A percentile compares a stretch with the other conserved stretches of the same genome.
Evolutionary conservation across 306 rosid genomes (phyloP).

Genomic region (Glycyrrhiza uralensis): DNA sequence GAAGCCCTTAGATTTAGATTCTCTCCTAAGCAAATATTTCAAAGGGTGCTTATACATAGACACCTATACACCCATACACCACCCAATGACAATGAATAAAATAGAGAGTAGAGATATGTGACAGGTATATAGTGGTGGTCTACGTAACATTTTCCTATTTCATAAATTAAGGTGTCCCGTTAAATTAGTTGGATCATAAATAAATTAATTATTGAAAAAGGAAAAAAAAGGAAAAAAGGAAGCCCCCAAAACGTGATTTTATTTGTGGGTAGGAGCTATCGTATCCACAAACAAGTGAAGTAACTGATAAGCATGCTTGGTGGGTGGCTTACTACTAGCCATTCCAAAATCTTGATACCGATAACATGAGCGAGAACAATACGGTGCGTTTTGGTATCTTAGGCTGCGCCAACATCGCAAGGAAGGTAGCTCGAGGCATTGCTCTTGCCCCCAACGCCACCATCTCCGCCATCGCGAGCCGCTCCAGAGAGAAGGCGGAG

Average conservation of each 20-base stretch:
- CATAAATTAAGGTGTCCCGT: too few species aligned
- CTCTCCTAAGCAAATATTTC: too few species aligned
- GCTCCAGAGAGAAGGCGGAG: conserved; percentile 58
- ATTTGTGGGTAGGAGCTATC: not conserved
- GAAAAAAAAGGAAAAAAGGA: not conserved
- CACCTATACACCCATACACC: too few species aligned
- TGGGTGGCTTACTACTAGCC: too few species aligned
- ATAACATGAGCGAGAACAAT: conserved; percentile 26
- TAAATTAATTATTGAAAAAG: too few species aligned
- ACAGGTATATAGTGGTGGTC: too few species aligned
- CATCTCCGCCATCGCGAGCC: conserved; percentile 65
- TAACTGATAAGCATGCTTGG: not conserved
- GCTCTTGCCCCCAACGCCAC: conserved; percentile 53
- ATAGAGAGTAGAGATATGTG: too few species aligned
- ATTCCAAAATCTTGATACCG: not conserved
- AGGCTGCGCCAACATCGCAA: conserved; percentile 71
- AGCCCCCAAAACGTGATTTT: not conserved
- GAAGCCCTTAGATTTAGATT: too few species aligned
- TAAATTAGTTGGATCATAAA: too few species aligned
- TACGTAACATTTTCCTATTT: too few species aligned
- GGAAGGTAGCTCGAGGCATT: conserved; percentile 77
- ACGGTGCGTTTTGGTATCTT: conserved; percentile 58
- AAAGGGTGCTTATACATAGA: too few species aligned
- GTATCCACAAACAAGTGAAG: conserved; percentile 4
- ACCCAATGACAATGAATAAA: too few species aligned